Evolutionary conservation across 1,139 yeast species (phyloP), one percentile per base, ranked within the genome.

Genomic region (Taphrina wiesneri): DNA sequence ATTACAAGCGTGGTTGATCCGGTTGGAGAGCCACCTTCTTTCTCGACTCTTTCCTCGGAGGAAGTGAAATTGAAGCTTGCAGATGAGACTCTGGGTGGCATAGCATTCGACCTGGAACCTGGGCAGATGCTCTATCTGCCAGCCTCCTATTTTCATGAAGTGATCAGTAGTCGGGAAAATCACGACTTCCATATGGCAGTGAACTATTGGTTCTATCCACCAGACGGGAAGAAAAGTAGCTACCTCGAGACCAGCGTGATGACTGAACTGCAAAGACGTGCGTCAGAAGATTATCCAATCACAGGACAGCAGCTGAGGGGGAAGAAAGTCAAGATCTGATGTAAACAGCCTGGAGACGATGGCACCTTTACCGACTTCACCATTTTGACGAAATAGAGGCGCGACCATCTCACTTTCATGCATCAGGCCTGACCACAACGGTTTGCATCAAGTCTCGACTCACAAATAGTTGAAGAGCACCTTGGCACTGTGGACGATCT

Each of bases 141-240:
- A 15, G 66, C 66, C 4, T 54, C 63, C 3, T 66, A 67, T 49
- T 66, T 61, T 46, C 68, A 66, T 30, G 68, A 66, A 43, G 68
- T 66, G 25, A 63, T 62, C 30, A 53, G 63, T 47, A 36, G 32
- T 28, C 53, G 60, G 1, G 66, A 41, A 11, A 25, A 41, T 19
- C 47, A 46, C 36, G 62, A 52, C 21, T 41, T 54, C 25, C 68
- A 66, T 41, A 41, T 66, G 56, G 68, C 68, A 9, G 51, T 66
- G 47, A 66, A 66, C 23, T 66, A 66, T 47, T 66, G 68, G 68
- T 66, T 62, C 32, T 56, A 66, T 53, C 68, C 68, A 6, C 64
- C 64, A 17, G 57, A 49, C 15, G 39, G 43, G 15, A 6, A 3
- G 9, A 36, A 51, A 11, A 45, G 30, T 26, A 49, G 30, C 30